These are phyloP conservation scores for Bipolaris victoriae DNA, from an alignment of 2,329 filamentous ascomycete genomes.

Conservation along the genomic window DNA sequence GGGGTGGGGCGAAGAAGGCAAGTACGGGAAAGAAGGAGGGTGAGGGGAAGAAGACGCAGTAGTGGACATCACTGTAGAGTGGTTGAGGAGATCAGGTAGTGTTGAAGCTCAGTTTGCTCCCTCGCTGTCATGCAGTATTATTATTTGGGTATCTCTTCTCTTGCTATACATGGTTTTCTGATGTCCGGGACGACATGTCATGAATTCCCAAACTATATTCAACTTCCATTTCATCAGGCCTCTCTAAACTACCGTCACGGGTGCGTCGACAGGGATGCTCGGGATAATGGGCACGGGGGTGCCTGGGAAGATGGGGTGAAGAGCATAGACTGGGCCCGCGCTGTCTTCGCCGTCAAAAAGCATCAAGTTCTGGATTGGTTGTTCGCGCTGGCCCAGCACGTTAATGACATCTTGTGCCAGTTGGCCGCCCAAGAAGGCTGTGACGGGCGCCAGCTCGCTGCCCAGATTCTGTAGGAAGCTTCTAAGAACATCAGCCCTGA, in stretches of 20 bases:
- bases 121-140: constrained; percentile 5
- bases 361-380: constrained; percentile 94
- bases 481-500: constrained; percentile 69
- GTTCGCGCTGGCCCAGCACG: constrained; percentile 86
- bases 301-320: constrained; percentile 69
- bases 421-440: constrained; percentile 86
- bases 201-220: not conserved
- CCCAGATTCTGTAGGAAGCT: constrained; percentile 87
- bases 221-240: not conserved
- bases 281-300: constrained; percentile 33
- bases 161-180: not conserved
- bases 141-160: constrained; percentile 16
- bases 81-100: not conserved
- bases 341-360: constrained; percentile 87
- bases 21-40: constrained; percentile 5
- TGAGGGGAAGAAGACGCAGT: constrained; percentile 34
- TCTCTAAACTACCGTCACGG: constrained; percentile 23
- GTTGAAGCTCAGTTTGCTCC: constrained; percentile 2
- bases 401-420: constrained; percentile 98
- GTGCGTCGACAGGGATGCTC: constrained; percentile 31
- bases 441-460: constrained; percentile 83
- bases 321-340: constrained; percentile 77
- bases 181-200: not conserved
- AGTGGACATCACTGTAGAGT: not conserved
- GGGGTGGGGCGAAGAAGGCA: constrained; percentile 9